Percentiles rank a stretch among this genome's conserved stretches.
These are phyloP conservation scores for Paraleonurus japonicus DNA, from an alignment of 257 asterid genomes.

Conservation along the genomic window DNA sequence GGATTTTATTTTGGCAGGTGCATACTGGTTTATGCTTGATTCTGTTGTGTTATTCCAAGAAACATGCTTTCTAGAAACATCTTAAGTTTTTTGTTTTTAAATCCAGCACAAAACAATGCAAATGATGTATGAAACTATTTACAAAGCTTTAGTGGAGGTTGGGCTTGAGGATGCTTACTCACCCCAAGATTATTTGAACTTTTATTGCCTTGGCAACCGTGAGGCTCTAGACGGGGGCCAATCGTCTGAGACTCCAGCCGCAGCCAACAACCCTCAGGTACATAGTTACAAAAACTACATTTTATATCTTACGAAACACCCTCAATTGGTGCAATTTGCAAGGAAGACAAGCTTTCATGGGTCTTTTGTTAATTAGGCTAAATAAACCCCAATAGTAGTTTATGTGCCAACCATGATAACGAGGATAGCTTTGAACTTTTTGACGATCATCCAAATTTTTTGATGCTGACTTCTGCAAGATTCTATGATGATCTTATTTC, in stretches of 20 bases:
- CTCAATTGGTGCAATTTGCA: too few species aligned
- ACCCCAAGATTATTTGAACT: conserved; percentile 87
- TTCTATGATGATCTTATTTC: conserved; percentile 23
- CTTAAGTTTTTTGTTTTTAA: neutral
- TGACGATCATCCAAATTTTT: neutral
- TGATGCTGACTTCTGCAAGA: neutral
- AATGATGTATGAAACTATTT: conserved; percentile 96
- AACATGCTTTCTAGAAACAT: neutral
- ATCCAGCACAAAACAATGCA: conserved; percentile 96
- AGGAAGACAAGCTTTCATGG: neutral
- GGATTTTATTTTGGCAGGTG: conserved; percentile 98
- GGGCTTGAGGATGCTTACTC: conserved; percentile 82
- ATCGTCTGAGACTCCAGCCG: conserved; percentile 39
- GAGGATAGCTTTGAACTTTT: neutral
- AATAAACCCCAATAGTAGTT: too few species aligned
- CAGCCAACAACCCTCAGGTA: conserved; percentile 87
- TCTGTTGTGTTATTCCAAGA: neutral
- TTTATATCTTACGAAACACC: too few species aligned
- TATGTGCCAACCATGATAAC: neutral
- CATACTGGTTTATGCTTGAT: neutral
- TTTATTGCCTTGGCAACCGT: conserved; percentile 93
- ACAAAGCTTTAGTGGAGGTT: conserved; percentile 91
- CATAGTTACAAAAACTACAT: neutral
- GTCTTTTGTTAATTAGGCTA: neutral
- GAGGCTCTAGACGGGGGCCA: conserved; percentile 50